Evolutionary conservation across 176 grass and related monocot species (phyloP), one percentile per base, ranked within the genome.

Genomic region (Elaeis guineensis): DNA sequence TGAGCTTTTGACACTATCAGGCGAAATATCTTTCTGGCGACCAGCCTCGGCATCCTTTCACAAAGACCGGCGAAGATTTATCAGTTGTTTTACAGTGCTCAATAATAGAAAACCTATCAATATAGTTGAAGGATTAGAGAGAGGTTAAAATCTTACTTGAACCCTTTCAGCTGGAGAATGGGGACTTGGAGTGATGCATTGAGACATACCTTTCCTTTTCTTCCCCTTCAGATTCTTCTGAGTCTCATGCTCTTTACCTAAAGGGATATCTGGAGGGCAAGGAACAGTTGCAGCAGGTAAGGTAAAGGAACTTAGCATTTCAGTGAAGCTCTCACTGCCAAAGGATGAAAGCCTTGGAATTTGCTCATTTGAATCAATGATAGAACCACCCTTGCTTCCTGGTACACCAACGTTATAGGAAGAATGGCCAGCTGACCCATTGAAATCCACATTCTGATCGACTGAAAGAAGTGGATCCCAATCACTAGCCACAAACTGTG

Each of bases 391-490:
- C 0, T 50, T 51, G 48, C 57, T 77, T 58, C 64, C 75, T 61
- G 75, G 73, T 18, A 85, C 59, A 50, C 70, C 57, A 50, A 83
- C 72, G 58, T 64, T 63, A 17, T 79, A 91, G 57, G 63, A 51
- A 72, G 79, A 66, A 73, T 82, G 75, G 63, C 62, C 75, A 84
- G 55, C 77, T 49, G 69, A 12, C 52, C 54, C 83, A 78, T 66
- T 69, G 72, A 84, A 90, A 75, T 75, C 80, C 67, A 85, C 75
- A 59, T 75, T 79, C 65, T 86, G 78, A 59, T 82, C 77, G 72
- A 85, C 72, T 35, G 77, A 62, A 52, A 74, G 26, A 35, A 79
- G 59, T 77, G 80, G 71, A 65, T 79, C 65, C 91, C 91, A 95
- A 25, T 77, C 65, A 29, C 49, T 79, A 63, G 73, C 75, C 5